A percentile compares a stretch with the other conserved stretches of the same genome.
phyloP scores from a whole-genome alignment of 2,329 filamentous ascomycete genomes.

The Aspergillus flavus region DNA sequence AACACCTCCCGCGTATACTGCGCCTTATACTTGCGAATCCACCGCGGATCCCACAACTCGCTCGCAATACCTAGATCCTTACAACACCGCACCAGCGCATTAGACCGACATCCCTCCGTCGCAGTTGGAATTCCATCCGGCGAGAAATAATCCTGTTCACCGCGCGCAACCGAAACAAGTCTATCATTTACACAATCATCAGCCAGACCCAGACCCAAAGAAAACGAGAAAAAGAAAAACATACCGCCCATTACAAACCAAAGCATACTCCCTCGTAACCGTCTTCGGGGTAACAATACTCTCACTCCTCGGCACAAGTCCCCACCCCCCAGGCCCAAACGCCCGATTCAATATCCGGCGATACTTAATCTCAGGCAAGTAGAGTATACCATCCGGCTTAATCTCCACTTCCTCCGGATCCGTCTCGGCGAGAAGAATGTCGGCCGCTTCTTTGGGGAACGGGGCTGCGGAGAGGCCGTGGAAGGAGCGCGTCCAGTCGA shows the following conservation, averaged over 20 bases:
- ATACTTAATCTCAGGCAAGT: conserved; percentile 98
- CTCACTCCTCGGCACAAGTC: conserved; percentile 83
- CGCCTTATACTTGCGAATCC: conserved; percentile 79
- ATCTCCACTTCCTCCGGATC: conserved; percentile 82
- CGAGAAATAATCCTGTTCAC: conserved; percentile 92
- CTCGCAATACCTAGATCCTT: conserved; percentile 95
- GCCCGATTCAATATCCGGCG: conserved; percentile 83
- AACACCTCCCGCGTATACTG: conserved; percentile 76
- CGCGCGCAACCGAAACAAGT: conserved; percentile 87
- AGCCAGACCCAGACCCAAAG: background rate
- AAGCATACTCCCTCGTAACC: conserved; percentile 88
- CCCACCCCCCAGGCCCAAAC: conserved; percentile 96
- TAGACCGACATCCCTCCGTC: conserved; percentile 95
- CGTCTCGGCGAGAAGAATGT: conserved; percentile 69
- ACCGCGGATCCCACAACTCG: conserved; percentile 95
- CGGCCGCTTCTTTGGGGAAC: conserved; percentile 70
- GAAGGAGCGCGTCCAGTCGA: conserved; percentile 84
- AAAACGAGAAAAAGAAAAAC: conserved; percentile 8
- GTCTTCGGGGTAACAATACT: conserved; percentile 79
- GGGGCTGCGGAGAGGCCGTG: conserved; percentile 72
- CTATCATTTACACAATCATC: conserved; percentile 49
- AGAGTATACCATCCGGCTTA: conserved; percentile 95
- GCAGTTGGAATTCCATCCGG: conserved; percentile 89
- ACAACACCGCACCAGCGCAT: conserved; percentile 96
- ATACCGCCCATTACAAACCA: conserved; percentile 85